Conservation (phyloP, 371 early-diverging fungal genomes). For the Rhizomucor pusillus region DNA sequence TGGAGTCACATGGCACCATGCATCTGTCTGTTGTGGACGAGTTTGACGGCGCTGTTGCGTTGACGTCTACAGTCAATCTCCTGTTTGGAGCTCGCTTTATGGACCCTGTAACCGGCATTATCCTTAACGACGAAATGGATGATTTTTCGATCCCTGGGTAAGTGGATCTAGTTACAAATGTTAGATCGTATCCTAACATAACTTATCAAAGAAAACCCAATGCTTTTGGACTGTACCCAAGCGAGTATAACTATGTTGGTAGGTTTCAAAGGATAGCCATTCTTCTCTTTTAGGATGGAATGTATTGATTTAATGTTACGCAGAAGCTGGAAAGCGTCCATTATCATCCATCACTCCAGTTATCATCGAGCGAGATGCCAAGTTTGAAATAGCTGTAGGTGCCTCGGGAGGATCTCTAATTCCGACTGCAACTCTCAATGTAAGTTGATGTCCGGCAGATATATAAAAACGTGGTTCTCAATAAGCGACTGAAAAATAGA, state of each 20-base stretch:
- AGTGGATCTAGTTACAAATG: not conserved
- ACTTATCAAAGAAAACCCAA: conserved; percentile 53
- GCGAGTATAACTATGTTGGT: conserved; percentile 81
- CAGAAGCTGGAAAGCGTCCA: conserved; percentile 88
- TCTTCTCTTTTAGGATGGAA: not conserved
- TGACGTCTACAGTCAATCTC: conserved; percentile 96
- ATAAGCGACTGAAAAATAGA: conserved; percentile 29
- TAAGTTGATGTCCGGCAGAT: conserved; percentile 20
- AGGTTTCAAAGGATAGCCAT: conserved; percentile 7
- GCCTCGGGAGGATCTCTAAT: conserved; percentile 97
- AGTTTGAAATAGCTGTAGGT: conserved; percentile 80
- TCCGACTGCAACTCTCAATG: conserved; percentile 80
- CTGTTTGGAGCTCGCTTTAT: conserved; percentile 93
- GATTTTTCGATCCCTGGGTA: conserved; percentile 94
- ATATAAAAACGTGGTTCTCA: not conserved
- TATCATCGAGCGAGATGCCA: conserved; percentile 74
- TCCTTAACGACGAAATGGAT: conserved; percentile 98
- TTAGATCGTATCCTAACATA: not conserved
- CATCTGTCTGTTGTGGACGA: conserved; percentile 92
- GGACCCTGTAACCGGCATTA: conserved; percentile 93
- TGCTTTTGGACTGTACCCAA: conserved; percentile 81
- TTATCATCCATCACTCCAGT: conserved; percentile 88
- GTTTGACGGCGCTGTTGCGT: conserved; percentile 81
- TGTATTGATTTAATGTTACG: not conserved
- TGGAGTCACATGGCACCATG: conserved; percentile 95